phyloP scores from a whole-genome alignment of 805 yeast genomes.

The Yamadazyma kitorensis region DNA sequence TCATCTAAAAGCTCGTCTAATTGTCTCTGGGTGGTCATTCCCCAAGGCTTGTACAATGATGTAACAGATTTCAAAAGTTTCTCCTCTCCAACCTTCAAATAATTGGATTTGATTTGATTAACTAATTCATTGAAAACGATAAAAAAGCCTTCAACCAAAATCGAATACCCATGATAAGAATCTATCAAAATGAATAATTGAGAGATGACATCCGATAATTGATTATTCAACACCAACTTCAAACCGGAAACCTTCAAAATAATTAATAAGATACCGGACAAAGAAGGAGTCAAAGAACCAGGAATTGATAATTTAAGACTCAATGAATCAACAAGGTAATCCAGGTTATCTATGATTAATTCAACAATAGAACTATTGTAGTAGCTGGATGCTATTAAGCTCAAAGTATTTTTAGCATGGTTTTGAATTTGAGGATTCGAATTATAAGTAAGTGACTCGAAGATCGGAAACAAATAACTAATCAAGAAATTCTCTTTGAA shows the following conservation, averaged over 20 bases:
- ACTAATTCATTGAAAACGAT: constrained; percentile 63
- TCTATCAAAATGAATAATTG: constrained; percentile 78
- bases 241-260: constrained; percentile 70
- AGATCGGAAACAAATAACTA: constrained; percentile 68
- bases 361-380: constrained; percentile 50
- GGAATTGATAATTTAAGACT: constrained; percentile 68
- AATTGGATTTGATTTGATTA: constrained; percentile 29
- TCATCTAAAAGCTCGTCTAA: constrained; percentile 44
- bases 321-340: constrained; percentile 78
- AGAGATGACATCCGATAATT: constrained; percentile 68
- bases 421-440: constrained; percentile 42
- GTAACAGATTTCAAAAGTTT: constrained; percentile 1
- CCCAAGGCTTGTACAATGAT: constrained; percentile 55
- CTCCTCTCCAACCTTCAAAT: constrained; percentile 1
- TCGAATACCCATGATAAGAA: constrained; percentile 77
- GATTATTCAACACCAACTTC: constrained; percentile 50
- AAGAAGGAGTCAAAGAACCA: constrained; percentile 64
- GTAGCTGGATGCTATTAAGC: constrained; percentile 45
- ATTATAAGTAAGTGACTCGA: constrained; percentile 64
- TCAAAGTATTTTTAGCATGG: constrained; percentile 57
- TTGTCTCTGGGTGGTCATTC: constrained; percentile 44
- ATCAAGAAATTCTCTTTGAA: constrained; percentile 53
- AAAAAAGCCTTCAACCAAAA: constrained; percentile 71
- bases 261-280: constrained; percentile 67
- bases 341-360: constrained; percentile 66